Evolutionary conservation across 2,329 filamentous ascomycete species (phyloP).

Genomic region (Bipolaris cookei): DNA sequence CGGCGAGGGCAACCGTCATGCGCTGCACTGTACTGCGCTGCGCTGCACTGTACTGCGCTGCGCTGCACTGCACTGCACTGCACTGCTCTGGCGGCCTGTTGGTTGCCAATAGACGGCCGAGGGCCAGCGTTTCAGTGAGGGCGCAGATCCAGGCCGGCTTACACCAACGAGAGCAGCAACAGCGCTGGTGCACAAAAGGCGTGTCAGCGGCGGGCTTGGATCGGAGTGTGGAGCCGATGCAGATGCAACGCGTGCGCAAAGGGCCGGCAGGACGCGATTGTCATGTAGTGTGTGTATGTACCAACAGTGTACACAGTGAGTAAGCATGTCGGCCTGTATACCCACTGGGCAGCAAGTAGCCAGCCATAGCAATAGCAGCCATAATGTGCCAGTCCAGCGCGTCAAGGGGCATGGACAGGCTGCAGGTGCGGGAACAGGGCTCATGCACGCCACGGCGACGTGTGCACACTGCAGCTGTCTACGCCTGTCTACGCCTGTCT

Average conservation of each 20-base stretch:
- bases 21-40: no score
- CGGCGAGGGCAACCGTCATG: no score
- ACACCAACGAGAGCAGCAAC: neutral
- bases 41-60: no score
- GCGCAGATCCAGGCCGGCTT: neutral
- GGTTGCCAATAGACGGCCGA: constrained; percentile 7
- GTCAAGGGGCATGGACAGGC: constrained; percentile 25
- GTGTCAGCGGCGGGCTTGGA: neutral
- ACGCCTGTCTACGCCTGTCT: no score
- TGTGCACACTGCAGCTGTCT: constrained; percentile 34
- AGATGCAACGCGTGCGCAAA: neutral
- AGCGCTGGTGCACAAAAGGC: no score
- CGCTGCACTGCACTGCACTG: no score
- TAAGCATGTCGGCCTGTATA: no score
- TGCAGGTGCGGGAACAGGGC: constrained; percentile 32
- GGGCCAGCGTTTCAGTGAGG: constrained; percentile 31
- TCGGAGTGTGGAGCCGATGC: constrained; percentile 18
- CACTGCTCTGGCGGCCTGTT: neutral
- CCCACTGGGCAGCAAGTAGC: constrained; percentile 5
- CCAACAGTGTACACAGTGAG: no score
- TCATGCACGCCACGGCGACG: constrained; percentile 33
- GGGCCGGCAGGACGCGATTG: neutral
- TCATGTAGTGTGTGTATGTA: neutral
- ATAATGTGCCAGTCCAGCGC: constrained; percentile 1
- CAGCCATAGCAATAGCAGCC: no score